Evolutionary conservation across 768 basidiomycete genomes (phyloP).

Genomic region (Termitomyces sp.): DNA sequence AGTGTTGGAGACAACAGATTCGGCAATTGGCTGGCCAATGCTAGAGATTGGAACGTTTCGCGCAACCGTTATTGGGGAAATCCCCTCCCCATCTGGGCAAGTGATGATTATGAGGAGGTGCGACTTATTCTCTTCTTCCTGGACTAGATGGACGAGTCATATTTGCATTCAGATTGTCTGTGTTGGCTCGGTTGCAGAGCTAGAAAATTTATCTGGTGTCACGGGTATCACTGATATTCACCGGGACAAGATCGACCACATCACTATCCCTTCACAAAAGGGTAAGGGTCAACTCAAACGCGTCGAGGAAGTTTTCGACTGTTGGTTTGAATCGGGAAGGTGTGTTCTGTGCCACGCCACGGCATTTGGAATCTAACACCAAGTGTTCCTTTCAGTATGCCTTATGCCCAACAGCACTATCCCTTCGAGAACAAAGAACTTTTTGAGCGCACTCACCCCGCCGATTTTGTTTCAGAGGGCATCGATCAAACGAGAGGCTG

Average conservation of each 20-base stretch:
- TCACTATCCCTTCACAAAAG: slow-evolving; percentile 89
- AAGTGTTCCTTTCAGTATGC: slow-evolving; percentile 70
- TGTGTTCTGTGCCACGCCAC: slow-evolving; percentile 29
- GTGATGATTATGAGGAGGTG: slow-evolving; percentile 90
- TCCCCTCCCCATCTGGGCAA: slow-evolving; percentile 94
- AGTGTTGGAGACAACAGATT: slow-evolving; percentile 88
- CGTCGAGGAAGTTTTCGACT: slow-evolving; percentile 98
- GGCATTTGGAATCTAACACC: background rate
- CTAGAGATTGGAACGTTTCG: slow-evolving; percentile 99
- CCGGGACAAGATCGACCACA: slow-evolving; percentile 91
- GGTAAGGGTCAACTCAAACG: slow-evolving; percentile 86
- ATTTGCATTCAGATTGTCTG: slow-evolving; percentile 54
- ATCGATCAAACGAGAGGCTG: slow-evolving; percentile 99
- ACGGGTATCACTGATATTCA: slow-evolving; percentile 87
- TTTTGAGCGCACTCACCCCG: slow-evolving; percentile 85
- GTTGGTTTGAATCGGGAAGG: slow-evolving; percentile 99
- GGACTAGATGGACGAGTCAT: background rate
- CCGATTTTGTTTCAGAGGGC: slow-evolving; percentile 96
- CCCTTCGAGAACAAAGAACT: slow-evolving; percentile 95
- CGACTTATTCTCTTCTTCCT: background rate
- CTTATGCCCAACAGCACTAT: slow-evolving; percentile 95
- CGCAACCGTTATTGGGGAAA: slow-evolving; percentile 99
- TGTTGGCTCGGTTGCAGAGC: slow-evolving; percentile 83
- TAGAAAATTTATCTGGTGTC: slow-evolving; percentile 82
- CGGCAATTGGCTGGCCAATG: slow-evolving; percentile 96